These are phyloP conservation scores for Ophiostoma fasciatum DNA, from an alignment of 2,329 filamentous ascomycete genomes.

Conservation along the genomic window DNA sequence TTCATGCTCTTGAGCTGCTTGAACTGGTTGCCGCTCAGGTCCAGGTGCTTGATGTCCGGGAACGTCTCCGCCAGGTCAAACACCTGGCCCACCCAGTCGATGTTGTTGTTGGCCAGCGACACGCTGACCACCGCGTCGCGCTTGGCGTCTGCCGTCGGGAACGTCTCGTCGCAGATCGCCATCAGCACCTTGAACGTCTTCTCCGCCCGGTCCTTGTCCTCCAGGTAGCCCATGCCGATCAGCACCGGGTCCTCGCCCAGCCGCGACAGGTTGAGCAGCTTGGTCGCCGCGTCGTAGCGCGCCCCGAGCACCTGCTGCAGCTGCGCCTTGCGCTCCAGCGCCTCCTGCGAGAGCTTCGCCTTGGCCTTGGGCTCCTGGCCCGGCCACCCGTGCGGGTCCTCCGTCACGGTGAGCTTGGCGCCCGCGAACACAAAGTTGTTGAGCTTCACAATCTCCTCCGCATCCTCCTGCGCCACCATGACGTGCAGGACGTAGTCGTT, in stretches of 20 bases:
- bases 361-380: slow-evolving; percentile 11
- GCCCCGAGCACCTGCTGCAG: slow-evolving; percentile 56
- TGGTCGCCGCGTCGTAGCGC: slow-evolving; percentile 56
- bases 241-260: slow-evolving; percentile 61
- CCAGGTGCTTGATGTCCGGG: slow-evolving; percentile 74
- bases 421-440: slow-evolving; percentile 58
- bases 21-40: slow-evolving; percentile 75
- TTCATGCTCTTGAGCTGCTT: slow-evolving; percentile 50
- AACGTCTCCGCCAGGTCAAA: slow-evolving; percentile 65
- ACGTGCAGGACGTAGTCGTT: slow-evolving; percentile 53
- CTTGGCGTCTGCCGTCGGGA: slow-evolving; percentile 57
- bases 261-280: slow-evolving; percentile 70
- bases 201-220: slow-evolving; percentile 51
- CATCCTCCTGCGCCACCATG: slow-evolving; percentile 48
- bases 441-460: slow-evolving; percentile 49
- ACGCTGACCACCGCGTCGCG: slow-evolving; percentile 69
- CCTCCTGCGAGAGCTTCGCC: slow-evolving; percentile 30
- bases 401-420: slow-evolving; percentile 39
- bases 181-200: slow-evolving; percentile 92
- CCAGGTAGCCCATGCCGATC: slow-evolving; percentile 60
- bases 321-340: slow-evolving; percentile 49
- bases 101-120: slow-evolving; percentile 65
- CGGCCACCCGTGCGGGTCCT: slow-evolving; percentile 27
- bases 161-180: slow-evolving; percentile 66
- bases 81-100: slow-evolving; percentile 57